Conservation (phyloP, 2,329 filamentous ascomycete species). For the Clarireedia paspali region DNA sequence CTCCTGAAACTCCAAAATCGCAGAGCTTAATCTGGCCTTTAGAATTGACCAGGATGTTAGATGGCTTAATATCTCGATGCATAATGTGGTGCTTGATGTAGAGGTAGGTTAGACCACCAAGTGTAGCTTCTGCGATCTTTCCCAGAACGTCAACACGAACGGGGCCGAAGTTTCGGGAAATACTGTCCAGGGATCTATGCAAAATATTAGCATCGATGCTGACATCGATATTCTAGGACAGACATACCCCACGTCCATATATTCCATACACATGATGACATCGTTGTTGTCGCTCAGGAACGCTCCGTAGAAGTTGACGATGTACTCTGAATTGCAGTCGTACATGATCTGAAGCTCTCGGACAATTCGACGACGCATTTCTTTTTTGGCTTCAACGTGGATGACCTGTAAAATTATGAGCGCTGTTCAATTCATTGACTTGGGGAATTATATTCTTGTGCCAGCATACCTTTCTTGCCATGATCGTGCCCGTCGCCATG, state of each 20-base stretch:
- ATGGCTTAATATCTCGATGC: constrained; percentile 98
- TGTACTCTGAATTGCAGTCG: constrained; percentile 92
- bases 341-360: constrained; percentile 98
- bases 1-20: constrained; percentile 97
- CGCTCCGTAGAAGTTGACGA: constrained; percentile 95
- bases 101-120: constrained; percentile 89
- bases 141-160: constrained; percentile 93
- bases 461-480: constrained; percentile 83
- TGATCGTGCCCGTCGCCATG: constrained; percentile 86
- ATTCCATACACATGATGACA: constrained; percentile 99
- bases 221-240: background rate
- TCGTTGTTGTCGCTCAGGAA: constrained; percentile 96
- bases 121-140: constrained; percentile 93
- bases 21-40: constrained; percentile 92
- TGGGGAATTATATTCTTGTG: background rate
- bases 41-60: constrained; percentile 94
- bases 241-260: constrained; percentile 95
- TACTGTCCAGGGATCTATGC: constrained; percentile 76
- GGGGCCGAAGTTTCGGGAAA: constrained; percentile 91
- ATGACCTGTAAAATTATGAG: constrained; percentile 59
- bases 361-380: constrained; percentile 93
- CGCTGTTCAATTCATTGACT: background rate
- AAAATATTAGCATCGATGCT: constrained; percentile 22
- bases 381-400: constrained; percentile 95
- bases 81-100: constrained; percentile 96